Evolutionary conservation across 169 alveolate genomes (phyloP), one percentile per base, ranked within the genome.

Genomic region (Cryptosporidium tyzzeri): DNA sequence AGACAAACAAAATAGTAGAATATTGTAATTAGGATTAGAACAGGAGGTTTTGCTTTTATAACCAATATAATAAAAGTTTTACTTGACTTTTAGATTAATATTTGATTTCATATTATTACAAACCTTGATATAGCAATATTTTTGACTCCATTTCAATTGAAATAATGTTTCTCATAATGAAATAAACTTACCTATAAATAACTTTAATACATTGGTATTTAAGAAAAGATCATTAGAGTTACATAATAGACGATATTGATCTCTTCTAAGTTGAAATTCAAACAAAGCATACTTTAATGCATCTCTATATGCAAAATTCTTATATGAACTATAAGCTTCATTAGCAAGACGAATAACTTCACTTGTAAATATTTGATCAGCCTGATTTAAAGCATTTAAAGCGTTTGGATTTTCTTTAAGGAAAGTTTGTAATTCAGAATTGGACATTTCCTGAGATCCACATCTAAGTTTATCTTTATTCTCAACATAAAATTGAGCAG

Each of bases 221-320:
- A 65, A 44, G 65, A 62, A 44, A 10, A 80, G 26, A 45, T 80
- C 89, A n/a, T 65, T 80, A 18, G 71, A 84, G 21, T 91, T 93
- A 50, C 93, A 92, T 69, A 92, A 92, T 59, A 86, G 94, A 67
- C 91, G 48, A 86, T 95, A 95, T 37, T 91, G 93, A 62, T 93
- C 96, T 26, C 95, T 58, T 21, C 91, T 91, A 6, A 93, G 91
- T 48, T 92, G 94, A 94, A 93, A 86, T 65, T 96, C 98, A 85
- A 93, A 96, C 86, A 95, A 93, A 10, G 95, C 93, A 59, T 86
- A 84, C 92, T 96, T 96, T 26, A 95, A 91, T 2, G 97, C 98
- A 67, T 96, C 98, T 37, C 98, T 80, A 84, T 93, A 94, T 48
- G 93, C 86, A 48, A 96, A 92, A 55, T 86, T 91, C 50, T 92